Evolutionary conservation across 768 basidiomycete genomes (phyloP).

Genomic region (Termitomyces sp.): DNA sequence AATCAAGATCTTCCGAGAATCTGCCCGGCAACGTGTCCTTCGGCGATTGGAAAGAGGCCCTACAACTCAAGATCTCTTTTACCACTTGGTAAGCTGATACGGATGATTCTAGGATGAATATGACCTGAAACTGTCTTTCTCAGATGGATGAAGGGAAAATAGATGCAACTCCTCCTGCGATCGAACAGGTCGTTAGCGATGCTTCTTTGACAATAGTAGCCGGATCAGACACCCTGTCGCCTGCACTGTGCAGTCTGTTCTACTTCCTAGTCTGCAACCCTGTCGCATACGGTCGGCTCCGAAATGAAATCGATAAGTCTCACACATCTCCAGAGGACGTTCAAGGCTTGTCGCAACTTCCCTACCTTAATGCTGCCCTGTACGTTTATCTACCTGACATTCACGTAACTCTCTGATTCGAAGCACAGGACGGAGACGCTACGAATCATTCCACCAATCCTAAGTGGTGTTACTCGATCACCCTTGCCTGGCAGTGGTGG

Average conservation of each 20-base stretch:
- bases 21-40: conserved; percentile 50
- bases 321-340: not conserved
- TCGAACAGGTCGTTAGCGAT: conserved; percentile 17
- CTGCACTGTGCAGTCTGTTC: conserved; percentile 16
- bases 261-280: conserved; percentile 17
- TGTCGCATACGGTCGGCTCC: conserved; percentile 10
- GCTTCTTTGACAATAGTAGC: conserved; percentile 15
- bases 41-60: conserved; percentile 46
- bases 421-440: conserved; percentile 31
- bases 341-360: conserved; percentile 6
- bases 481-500: conserved; percentile 5
- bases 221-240: conserved; percentile 16
- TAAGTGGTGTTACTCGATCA: conserved; percentile 28
- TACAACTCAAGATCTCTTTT: conserved; percentile 16
- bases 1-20: conserved; percentile 22
- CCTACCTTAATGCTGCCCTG: conserved; percentile 28
- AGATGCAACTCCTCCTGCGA: conserved; percentile 9
- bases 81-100: conserved; percentile 14
- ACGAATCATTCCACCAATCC: conserved; percentile 31
- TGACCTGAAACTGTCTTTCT: not conserved
- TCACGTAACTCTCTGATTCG: not conserved
- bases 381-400: conserved; percentile 15
- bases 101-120: not conserved
- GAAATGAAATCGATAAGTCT: conserved; percentile 5
- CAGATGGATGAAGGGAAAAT: conserved; percentile 20